Base-by-base conservation (phyloP, 352 stramenopile genomes). In the Pythium biforme region DNA sequence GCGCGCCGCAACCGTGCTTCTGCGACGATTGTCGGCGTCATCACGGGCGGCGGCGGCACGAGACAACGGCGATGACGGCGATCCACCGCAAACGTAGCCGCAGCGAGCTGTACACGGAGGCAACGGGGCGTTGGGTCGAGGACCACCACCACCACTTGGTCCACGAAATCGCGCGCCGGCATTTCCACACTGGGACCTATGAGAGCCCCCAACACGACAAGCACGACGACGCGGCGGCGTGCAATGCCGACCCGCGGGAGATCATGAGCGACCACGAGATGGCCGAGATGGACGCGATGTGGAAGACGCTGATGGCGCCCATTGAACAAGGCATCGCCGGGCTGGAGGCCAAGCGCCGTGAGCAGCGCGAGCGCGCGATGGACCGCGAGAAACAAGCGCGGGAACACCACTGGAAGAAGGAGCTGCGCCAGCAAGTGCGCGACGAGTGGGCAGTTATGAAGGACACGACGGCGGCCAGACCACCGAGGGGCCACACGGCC, bases 311-410 rank as follows among this genome's bases (percentile, higher is more conserved):
- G 27, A 50, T 64, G 50, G 50, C 40, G 11, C 63, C 63, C 5
- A 58, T 70, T 22, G 68, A 87, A 22, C 65, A 34, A 8, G 71
- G 76, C 23, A 75, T 86, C 27, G 54, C 45, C 15, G 60, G 79
- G 20, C 70, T 92, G 14, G 68, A 88, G 20, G 50, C 50, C 22
- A 70, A 57, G 29, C 56, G 55, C 1, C 31, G 37, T 8, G 63
- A 70, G 50, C 63, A 65, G 59, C 55, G 68, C 43, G 72, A 88
- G 59, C 68, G 69, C 22, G 79, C 86, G 26, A 12, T 53, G 52
- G 77, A 85, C 45, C 81, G 76, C 9, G 68, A 85, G 29, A 74
- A 67, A 8, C 47, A 49, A 10, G 45, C 71, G 37, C 62, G 51
- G n/a, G 63, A 68, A 23, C 39, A 41, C 17, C 66, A 62, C 37